Evolutionary conservation across 2,329 filamentous ascomycete genomes (phyloP).

Genomic region (Neophaeococcomyces aloes): DNA sequence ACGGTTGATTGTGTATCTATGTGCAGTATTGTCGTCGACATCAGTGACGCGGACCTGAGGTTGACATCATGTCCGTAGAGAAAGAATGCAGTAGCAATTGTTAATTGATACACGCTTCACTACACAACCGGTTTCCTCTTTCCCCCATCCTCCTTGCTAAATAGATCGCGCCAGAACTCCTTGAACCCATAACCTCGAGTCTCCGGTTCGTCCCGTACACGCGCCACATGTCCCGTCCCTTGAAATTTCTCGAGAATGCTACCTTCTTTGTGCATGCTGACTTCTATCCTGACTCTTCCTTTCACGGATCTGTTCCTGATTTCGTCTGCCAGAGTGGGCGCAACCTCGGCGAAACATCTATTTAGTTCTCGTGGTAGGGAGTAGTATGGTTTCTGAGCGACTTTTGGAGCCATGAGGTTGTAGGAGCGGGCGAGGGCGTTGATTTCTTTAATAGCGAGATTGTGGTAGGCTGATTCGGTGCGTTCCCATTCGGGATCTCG

Average conservation of each 20-base stretch:
- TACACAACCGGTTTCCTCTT: conserved; percentile 6
- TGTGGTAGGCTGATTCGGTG: conserved; percentile 63
- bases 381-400: conserved; percentile 90
- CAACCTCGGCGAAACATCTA: conserved; percentile 75
- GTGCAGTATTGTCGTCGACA: too few relatives aligned
- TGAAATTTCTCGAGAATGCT: conserved; percentile 55
- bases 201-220: conserved; percentile 61
- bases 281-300: conserved; percentile 34
- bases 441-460: conserved; percentile 63
- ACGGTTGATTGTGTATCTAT: not conserved
- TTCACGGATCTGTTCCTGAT: conserved; percentile 58
- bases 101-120: too few relatives aligned
- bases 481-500: conserved; percentile 68
- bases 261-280: conserved; percentile 32
- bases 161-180: conserved; percentile 84
- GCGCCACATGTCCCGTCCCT: conserved; percentile 37
- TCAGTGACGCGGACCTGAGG: too few relatives aligned
- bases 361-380: conserved; percentile 70
- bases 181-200: conserved; percentile 70
- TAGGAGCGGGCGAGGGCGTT: conserved; percentile 77
- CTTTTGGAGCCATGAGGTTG: conserved; percentile 84
- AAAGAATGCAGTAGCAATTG: too few relatives aligned
- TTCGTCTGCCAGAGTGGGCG: conserved; percentile 59
- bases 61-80: too few relatives aligned
- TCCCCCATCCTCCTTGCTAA: conserved; percentile 24